Conservation (phyloP, 306 rosid species). For the Pueraria montana region DNA sequence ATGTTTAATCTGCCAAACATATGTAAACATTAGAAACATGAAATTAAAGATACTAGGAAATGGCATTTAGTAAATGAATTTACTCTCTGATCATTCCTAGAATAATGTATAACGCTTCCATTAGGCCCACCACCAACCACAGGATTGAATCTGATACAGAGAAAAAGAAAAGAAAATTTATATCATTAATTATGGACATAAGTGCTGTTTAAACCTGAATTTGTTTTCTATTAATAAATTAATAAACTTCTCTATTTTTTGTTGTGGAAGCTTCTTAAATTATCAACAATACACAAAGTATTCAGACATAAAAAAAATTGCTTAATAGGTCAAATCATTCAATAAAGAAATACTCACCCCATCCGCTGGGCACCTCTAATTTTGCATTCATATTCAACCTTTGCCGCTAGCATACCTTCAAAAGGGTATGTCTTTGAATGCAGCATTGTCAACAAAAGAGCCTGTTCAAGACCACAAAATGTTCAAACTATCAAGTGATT, state of each 20-base stretch:
- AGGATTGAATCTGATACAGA: conserved; percentile 79
- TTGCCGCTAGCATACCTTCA: conserved; percentile 85
- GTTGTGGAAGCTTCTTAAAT: conserved; percentile 4
- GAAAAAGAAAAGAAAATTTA: conserved; percentile 23
- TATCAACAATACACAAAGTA: conserved; percentile 14
- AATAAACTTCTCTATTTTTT: conserved; percentile 42
- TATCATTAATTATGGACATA: conserved; percentile 25
- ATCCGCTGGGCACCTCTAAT: conserved; percentile 93
- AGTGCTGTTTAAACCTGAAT: conserved; percentile 28
- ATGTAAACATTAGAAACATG: conserved; percentile 39
- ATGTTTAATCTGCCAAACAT: conserved; percentile 73
- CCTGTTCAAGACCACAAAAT: conserved; percentile 62
- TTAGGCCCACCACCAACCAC: conserved; percentile 98
- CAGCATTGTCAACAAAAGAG: conserved; percentile 89
- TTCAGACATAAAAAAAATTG: conserved; percentile 12
- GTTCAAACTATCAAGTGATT: conserved; percentile 22
- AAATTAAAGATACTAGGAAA: conserved; percentile 28
- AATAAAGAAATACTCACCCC: conserved; percentile 74
- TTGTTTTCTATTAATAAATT: conserved; percentile 36
- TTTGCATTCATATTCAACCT: conserved; percentile 93
- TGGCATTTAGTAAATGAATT: conserved; percentile 46
- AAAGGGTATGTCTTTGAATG: conserved; percentile 78
- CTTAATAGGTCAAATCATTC: conserved; percentile 35
- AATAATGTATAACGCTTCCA: conserved; percentile 88
- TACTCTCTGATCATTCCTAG: conserved; percentile 94